Percentiles rank a stretch among this genome's conserved stretches.
Evolutionary conservation across 352 stramenopile genomes (phyloP).

Genomic region (Globisporangium cylindrosporum): DNA sequence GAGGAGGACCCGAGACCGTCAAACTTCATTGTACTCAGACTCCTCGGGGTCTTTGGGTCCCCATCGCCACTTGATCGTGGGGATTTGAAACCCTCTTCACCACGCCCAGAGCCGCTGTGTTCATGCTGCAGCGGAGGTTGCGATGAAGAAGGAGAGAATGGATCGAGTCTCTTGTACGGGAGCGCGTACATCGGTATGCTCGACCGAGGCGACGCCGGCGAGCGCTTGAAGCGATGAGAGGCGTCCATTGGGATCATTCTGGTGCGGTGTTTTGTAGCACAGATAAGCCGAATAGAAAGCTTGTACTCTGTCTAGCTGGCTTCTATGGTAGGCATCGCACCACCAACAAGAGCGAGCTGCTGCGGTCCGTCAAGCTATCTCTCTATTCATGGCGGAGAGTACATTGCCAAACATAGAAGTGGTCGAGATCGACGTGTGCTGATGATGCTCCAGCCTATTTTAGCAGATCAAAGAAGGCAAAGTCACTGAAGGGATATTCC

Average conservation of each 20-base stretch:
- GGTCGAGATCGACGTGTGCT: background rate
- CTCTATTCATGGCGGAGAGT: too few relatives aligned
- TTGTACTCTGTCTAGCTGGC: background rate
- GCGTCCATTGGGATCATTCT: background rate
- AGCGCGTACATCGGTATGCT: slow-evolving; percentile 4
- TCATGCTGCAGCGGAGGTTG: background rate
- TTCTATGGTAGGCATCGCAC: background rate
- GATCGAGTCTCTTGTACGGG: slow-evolving; percentile 15
- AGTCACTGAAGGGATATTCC: background rate
- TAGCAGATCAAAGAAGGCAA: background rate
- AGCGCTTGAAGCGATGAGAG: slow-evolving; percentile 5
- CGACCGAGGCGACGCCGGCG: slow-evolving; percentile 5
- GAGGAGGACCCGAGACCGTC: background rate
- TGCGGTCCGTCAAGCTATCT: too few relatives aligned
- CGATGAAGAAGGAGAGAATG: slow-evolving; percentile 1
- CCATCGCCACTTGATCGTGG: background rate
- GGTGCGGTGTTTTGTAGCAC: background rate
- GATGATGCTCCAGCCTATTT: background rate
- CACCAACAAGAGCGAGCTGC: too few relatives aligned
- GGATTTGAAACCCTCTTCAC: background rate
- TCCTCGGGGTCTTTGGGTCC: background rate
- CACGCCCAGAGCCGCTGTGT: too few relatives aligned
- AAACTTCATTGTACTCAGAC: slow-evolving; percentile 15
- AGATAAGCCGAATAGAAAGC: background rate
- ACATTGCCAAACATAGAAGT: background rate